Percentiles rank a stretch among this genome's conserved stretches.
These are phyloP conservation scores for Cadophora malorum DNA, from an alignment of 2,329 filamentous ascomycete species.

Conservation along the genomic window DNA sequence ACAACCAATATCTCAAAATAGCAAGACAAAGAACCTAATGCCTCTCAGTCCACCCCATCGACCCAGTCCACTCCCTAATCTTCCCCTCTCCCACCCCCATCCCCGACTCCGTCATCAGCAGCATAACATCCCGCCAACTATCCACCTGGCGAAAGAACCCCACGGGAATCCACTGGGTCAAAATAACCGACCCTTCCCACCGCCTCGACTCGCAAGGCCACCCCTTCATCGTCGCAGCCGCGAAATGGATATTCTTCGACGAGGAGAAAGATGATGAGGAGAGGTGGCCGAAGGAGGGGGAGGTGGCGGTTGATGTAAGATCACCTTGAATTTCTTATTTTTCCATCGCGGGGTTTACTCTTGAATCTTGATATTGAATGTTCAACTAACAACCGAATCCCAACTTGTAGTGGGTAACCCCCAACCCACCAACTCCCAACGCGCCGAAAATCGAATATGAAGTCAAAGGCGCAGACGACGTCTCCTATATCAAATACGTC, in stretches of 20 bases:
- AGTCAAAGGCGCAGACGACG: constrained; percentile 18
- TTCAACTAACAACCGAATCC: neutral
- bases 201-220: constrained; percentile 13
- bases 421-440: neutral
- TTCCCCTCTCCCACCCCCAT: constrained; percentile 27
- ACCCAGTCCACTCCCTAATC: constrained; percentile 27
- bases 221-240: constrained; percentile 22
- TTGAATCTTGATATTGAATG: too few relatives aligned
- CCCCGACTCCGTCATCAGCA: neutral
- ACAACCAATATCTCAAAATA: too few relatives aligned
- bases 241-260: constrained; percentile 32
- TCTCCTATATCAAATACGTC: constrained; percentile 24
- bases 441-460: neutral
- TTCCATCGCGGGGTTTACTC: too few relatives aligned
- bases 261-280: constrained; percentile 6
- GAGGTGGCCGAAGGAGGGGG: constrained; percentile 20
- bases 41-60: constrained; percentile 23
- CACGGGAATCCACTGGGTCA: constrained; percentile 17
- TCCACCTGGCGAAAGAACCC: constrained; percentile 11
- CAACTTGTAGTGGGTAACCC: neutral
- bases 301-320: neutral
- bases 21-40: too few relatives aligned
- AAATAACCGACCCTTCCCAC: constrained; percentile 2
- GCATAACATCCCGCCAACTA: constrained; percentile 12
- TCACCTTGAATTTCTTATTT: too few relatives aligned